A percentile compares a stretch with the other conserved stretches of the same genome.
Evolutionary conservation across 345 rosid species (phyloP).

Genomic region (Salix caprea): DNA sequence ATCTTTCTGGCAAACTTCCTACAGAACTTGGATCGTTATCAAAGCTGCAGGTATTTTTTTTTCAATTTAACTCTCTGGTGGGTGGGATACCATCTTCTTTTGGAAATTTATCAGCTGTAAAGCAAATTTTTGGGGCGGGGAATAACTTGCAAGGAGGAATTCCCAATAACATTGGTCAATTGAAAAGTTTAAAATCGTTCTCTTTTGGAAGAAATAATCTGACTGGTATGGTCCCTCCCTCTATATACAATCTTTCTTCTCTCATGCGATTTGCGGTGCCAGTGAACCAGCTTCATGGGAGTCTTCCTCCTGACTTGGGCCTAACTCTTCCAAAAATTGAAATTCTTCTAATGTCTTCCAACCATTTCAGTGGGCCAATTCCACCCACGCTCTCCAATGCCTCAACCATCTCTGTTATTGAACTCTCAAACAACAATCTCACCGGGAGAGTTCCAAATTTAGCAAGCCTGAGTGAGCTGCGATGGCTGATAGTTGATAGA

Average conservation of each 20-base stretch:
- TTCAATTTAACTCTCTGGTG: slow-evolving; percentile 15
- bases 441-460: neutral
- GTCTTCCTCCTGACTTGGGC: slow-evolving; percentile 12
- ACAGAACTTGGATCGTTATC: slow-evolving; percentile 19
- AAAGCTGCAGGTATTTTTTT: slow-evolving; percentile 6
- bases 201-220: neutral
- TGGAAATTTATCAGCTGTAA: slow-evolving; percentile 15
- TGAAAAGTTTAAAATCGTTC: slow-evolving; percentile 11
- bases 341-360: neutral
- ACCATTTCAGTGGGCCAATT: neutral
- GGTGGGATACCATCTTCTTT: slow-evolving; percentile 27
- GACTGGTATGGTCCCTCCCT: neutral
- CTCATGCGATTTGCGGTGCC: neutral
- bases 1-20: slow-evolving; percentile 25
- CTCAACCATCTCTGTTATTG: neutral
- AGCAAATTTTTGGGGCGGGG: neutral
- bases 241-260: slow-evolving; percentile 13
- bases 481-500: neutral
- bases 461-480: neutral
- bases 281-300: slow-evolving; percentile 16
- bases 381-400: neutral
- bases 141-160: slow-evolving; percentile 3
- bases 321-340: slow-evolving; percentile 9
- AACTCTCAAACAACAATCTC: neutral
- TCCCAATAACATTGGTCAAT: slow-evolving; percentile 25